A percentile compares a stretch with the other conserved stretches of the same genome.
Evolutionary conservation across 306 rosid genomes (phyloP).

Genomic region (Pterocarpus santalinus): DNA sequence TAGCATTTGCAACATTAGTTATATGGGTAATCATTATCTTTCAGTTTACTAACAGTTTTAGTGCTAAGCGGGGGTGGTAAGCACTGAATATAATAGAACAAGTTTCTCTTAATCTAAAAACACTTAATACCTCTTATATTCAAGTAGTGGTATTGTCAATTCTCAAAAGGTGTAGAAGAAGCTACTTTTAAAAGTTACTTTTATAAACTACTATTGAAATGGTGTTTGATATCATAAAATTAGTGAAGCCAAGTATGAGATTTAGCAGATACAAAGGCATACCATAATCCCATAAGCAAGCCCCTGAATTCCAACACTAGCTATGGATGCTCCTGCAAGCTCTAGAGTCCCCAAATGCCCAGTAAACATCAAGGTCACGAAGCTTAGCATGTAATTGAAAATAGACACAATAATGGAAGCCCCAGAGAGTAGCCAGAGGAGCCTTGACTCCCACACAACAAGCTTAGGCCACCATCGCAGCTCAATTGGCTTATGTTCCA

Average conservation of each 20-base stretch:
- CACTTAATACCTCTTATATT: too few species aligned
- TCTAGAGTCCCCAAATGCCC: conserved; percentile 75
- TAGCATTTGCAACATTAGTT: too few species aligned
- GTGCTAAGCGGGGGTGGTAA: too few species aligned
- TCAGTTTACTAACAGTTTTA: too few species aligned
- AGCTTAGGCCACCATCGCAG: conserved; percentile 67
- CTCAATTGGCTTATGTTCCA: conserved; percentile 45
- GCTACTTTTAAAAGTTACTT: background rate
- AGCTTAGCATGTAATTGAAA: conserved; percentile 52
- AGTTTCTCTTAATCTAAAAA: too few species aligned
- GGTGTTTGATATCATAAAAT: background rate
- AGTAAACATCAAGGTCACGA: conserved; percentile 61
- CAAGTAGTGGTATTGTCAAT: background rate
- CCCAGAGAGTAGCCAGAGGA: conserved; percentile 70
- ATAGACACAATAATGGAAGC: conserved; percentile 50
- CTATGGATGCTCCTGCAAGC: conserved; percentile 82
- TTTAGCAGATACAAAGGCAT: conserved; percentile 3
- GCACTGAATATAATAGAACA: too few species aligned
- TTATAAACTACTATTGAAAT: background rate
- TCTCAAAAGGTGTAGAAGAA: background rate
- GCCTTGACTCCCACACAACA: conserved; percentile 74
- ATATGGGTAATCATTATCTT: too few species aligned
- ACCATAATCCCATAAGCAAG: conserved; percentile 87
- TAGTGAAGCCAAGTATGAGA: background rate
- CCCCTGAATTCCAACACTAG: conserved; percentile 81